A percentile compares a stretch with the other conserved stretches of the same genome.
These are phyloP conservation scores for Begonia fuchsioides DNA, from an alignment of 306 rosid species.

Conservation along the genomic window DNA sequence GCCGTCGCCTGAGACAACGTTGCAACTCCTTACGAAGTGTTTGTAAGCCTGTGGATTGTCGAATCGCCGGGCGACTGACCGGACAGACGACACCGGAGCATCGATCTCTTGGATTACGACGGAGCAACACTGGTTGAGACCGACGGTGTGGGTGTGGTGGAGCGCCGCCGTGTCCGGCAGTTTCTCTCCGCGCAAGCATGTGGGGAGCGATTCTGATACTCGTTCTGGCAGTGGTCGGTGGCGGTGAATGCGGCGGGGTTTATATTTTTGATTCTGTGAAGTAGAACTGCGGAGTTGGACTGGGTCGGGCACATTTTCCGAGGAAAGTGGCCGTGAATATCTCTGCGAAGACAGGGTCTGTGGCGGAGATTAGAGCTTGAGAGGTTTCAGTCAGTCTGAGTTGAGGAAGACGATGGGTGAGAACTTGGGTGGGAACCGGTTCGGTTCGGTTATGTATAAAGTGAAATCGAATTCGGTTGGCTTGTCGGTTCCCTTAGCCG, in stretches of 20 bases:
- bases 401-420: too few relatives aligned
- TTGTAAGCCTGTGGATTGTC: slow-evolving; percentile 93
- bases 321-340: too few relatives aligned
- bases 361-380: too few relatives aligned
- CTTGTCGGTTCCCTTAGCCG: too few relatives aligned
- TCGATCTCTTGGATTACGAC: slow-evolving; percentile 71
- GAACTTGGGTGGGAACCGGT: too few relatives aligned
- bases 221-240: slow-evolving; percentile 4
- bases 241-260: background rate
- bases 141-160: slow-evolving; percentile 36
- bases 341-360: too few relatives aligned
- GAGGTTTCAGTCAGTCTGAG: too few relatives aligned
- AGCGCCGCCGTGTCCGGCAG: slow-evolving; percentile 44
- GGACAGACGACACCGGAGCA: slow-evolving; percentile 62
- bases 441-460: too few relatives aligned
- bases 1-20: slow-evolving; percentile 72
- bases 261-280: slow-evolving; percentile 35
- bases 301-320: slow-evolving; percentile 39
- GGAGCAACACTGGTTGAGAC: slow-evolving; percentile 65
- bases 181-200: background rate
- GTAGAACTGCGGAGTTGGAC: slow-evolving; percentile 29
- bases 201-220: slow-evolving; percentile 2
- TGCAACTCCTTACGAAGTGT: slow-evolving; percentile 86
- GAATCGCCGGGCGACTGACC: slow-evolving; percentile 96
- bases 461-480: too few relatives aligned